These are phyloP conservation scores for Candida verbasci DNA, from an alignment of 805 yeast genomes.

Conservation along the genomic window DNA sequence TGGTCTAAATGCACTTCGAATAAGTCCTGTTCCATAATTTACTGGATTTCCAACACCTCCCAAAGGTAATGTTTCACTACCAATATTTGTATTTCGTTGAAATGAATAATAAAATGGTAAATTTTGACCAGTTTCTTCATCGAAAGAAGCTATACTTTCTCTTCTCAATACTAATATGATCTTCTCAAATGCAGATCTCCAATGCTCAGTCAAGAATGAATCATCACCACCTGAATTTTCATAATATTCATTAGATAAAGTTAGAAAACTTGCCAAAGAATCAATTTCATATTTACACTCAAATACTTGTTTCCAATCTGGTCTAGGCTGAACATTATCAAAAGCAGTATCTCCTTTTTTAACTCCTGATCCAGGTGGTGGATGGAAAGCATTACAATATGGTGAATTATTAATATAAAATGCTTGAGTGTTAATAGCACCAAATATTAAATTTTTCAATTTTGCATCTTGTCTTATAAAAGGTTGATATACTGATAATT, in stretches of 20 bases:
- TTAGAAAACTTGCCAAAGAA: conserved; percentile 76
- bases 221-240: conserved; percentile 45
- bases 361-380: conserved; percentile 56
- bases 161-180: conserved; percentile 50
- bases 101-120: conserved; percentile 56
- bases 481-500: conserved; percentile 69
- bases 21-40: conserved; percentile 59
- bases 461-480: conserved; percentile 48
- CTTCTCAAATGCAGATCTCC: conserved; percentile 57
- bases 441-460: conserved; percentile 53
- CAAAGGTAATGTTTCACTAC: conserved; percentile 76
- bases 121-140: conserved; percentile 44
- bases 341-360: conserved; percentile 46
- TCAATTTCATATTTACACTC: conserved; percentile 91
- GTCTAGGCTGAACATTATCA: conserved; percentile 66
- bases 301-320: conserved; percentile 68
- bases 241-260: conserved; percentile 68
- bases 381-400: conserved; percentile 90
- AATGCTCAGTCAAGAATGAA: conserved; percentile 42
- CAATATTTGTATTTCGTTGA: conserved; percentile 67
- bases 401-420: conserved; percentile 59
- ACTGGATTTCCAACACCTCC: conserved; percentile 85
- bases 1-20: conserved; percentile 84
- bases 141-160: conserved; percentile 61
- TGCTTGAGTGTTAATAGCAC: conserved; percentile 81